Conservation (phyloP, 2,329 filamentous ascomycete genomes). For the Xylariaceae sp. region DNA sequence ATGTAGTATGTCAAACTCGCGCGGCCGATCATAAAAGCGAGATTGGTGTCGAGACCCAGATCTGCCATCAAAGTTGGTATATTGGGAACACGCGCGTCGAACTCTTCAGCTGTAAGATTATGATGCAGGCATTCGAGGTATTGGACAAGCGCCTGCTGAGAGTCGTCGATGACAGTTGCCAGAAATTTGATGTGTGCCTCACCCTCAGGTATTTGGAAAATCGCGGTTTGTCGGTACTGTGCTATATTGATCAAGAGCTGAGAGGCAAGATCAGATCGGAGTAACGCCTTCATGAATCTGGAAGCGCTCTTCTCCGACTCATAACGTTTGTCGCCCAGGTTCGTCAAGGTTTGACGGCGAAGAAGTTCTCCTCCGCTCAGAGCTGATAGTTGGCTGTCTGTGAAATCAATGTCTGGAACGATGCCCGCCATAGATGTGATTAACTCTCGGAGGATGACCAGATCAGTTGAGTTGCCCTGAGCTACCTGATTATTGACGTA, state of each 20-base stretch:
- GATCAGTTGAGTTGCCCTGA: conserved; percentile 78
- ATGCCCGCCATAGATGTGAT: conserved; percentile 93
- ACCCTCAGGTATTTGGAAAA: conserved; percentile 67
- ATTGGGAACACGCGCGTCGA: conserved; percentile 73
- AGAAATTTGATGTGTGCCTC: conserved; percentile 84
- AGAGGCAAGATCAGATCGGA: conserved; percentile 72
- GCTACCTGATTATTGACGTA: conserved; percentile 85
- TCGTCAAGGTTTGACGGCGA: conserved; percentile 73
- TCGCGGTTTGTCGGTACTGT: conserved; percentile 83
- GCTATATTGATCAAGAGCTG: conserved; percentile 86
- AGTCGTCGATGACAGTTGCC: conserved; percentile 83
- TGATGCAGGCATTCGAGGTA: conserved; percentile 85
- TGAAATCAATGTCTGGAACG: conserved; percentile 80
- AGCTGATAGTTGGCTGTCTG: conserved; percentile 78
- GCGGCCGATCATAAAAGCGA: conserved; percentile 83
- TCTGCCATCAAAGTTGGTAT: conserved; percentile 70
- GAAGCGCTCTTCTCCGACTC: conserved; percentile 70
- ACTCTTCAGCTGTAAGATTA: conserved; percentile 71
- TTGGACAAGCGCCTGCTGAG: conserved; percentile 78
- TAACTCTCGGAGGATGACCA: conserved; percentile 87
- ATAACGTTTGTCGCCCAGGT: conserved; percentile 77
- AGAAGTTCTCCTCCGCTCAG: conserved; percentile 83
- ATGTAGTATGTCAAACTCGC: conserved; percentile 68
- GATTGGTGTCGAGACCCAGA: conserved; percentile 72
- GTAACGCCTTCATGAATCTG: conserved; percentile 74